Base-by-base conservation (phyloP, 2,329 filamentous ascomycete species). In the Chaetomiaceae sp. region DNA sequence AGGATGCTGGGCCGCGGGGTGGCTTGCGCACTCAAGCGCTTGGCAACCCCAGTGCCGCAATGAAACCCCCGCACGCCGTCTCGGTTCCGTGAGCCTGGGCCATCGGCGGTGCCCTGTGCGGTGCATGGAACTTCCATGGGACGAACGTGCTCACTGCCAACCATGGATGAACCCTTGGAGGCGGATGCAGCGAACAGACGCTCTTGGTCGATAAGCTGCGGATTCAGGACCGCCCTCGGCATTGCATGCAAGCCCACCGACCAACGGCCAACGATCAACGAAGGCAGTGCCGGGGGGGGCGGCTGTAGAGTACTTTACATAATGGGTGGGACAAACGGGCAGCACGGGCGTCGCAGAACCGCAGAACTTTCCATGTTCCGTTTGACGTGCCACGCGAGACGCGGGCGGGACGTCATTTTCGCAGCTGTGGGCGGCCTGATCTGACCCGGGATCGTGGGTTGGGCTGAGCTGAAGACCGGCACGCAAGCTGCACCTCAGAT, bases 391-490 rank as follows among this genome's bases (percentile, higher is more conserved):
- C 25, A 20, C 34, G 25, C 33, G 23, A n/a, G 32, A 16, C 9
- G 29, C 20, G 20, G 23, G 38, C 13, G 37, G 36, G 27, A 37
- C 40, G 40, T 29, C 48, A 51, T 44, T 16, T n/a, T 34, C n/a
- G 16, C 34, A 30, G 34, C 34, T 21, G 46, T 16, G 45, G 34
- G 36, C 25, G 16, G 20, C 49, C 43, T 41, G 40, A 55, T 53
- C 53, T 55, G 55, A 57, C 57, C 53, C 58, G 54, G 48, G 38
- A 56, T 48, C 38, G 54, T 44, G 55, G 57, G 51, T 57, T 54
- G 46, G 54, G 48, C 55, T 57, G 52, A 46, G 51, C 42, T 57
- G 49, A 41, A 18, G 23, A 25, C 18, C 46, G 34, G 34, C 45
- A 29, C n/a, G 30, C 29, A 45, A 13, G 44, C 44, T 47, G 23